Percentiles rank a stretch among this genome's conserved stretches.
phyloP scores from a whole-genome alignment of 371 early-diverging fungal genomes.

The Rhizopus microsporus region DNA sequence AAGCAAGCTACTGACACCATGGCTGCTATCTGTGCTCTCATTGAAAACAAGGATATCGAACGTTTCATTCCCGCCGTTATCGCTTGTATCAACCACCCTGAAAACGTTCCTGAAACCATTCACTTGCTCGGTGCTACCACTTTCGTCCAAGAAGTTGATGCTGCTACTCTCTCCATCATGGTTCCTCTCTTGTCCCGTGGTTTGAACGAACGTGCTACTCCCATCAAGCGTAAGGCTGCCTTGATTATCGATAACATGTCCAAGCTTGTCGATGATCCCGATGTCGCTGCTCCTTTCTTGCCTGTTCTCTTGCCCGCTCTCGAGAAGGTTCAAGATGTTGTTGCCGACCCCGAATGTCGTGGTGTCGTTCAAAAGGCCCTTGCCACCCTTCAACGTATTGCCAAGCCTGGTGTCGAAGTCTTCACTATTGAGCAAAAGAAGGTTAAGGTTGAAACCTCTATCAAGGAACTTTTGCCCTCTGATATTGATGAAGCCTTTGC shows the following conservation, averaged over 20 bases:
- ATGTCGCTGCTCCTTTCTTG: constrained; percentile 79
- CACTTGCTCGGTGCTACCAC: constrained; percentile 69
- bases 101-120: constrained; percentile 65
- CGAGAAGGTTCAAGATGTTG: constrained; percentile 72
- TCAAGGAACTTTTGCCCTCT: constrained; percentile 41
- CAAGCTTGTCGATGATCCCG: constrained; percentile 79
- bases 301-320: constrained; percentile 78
- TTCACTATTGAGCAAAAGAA: constrained; percentile 46
- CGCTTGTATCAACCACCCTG: constrained; percentile 63
- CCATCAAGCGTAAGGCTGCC: constrained; percentile 78
- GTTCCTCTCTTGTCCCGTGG: constrained; percentile 77
- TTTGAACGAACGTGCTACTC: constrained; percentile 62
- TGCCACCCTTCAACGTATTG: constrained; percentile 39
- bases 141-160: constrained; percentile 79
- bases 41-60: constrained; percentile 40
- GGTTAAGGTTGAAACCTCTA: constrained; percentile 42
- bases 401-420: constrained; percentile 24
- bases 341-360: constrained; percentile 80
- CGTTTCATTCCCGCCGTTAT: constrained; percentile 66
- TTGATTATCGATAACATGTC: constrained; percentile 88
- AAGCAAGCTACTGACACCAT: constrained; percentile 53
- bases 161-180: constrained; percentile 81
- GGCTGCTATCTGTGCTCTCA: constrained; percentile 41
- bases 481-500: constrained; percentile 40
- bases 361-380: constrained; percentile 57